Evolutionary conservation across 1,284 basidiomycete species (phyloP).

Genomic region (Fomitopsis schrenkii): DNA sequence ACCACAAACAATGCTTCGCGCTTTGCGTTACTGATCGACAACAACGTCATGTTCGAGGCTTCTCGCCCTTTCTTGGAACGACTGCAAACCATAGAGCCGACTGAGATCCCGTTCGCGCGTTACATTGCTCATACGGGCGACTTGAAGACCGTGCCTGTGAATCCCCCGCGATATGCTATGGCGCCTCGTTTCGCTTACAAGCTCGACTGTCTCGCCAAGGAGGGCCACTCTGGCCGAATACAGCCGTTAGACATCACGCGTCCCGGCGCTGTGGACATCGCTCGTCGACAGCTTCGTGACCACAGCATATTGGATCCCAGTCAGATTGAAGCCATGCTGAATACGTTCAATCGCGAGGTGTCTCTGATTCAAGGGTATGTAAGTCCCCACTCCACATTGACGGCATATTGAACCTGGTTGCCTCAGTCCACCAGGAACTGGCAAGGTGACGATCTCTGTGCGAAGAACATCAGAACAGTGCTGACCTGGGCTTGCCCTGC

Average conservation of each 20-base stretch:
- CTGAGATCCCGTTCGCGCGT: constrained; percentile 24
- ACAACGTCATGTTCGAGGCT: constrained; percentile 27
- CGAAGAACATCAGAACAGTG: no score
- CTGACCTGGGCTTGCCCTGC: background rate
- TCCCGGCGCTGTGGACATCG: constrained; percentile 29
- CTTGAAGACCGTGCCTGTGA: constrained; percentile 13
- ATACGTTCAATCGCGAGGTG: constrained; percentile 55
- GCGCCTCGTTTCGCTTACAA: constrained; percentile 25
- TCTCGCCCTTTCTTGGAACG: constrained; percentile 27
- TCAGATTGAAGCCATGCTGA: constrained; percentile 65
- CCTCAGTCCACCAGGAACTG: constrained; percentile 67
- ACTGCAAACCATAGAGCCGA: constrained; percentile 25
- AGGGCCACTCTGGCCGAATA: constrained; percentile 11
- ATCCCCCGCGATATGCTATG: constrained; percentile 24
- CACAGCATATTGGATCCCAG: constrained; percentile 56
- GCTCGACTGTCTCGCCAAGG: constrained; percentile 31
- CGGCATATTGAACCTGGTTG: no score
- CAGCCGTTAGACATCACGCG: constrained; percentile 16
- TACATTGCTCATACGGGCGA: constrained; percentile 32
- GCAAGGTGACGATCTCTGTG: constrained; percentile 44
- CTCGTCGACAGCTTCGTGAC: constrained; percentile 36
- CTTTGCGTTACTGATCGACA: constrained; percentile 26
- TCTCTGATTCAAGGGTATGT: constrained; percentile 68
- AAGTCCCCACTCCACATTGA: no score
- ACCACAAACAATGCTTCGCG: constrained; percentile 13